Conservation (phyloP, 805 yeast genomes). For the Saccharomycopsis babjevae region DNA sequence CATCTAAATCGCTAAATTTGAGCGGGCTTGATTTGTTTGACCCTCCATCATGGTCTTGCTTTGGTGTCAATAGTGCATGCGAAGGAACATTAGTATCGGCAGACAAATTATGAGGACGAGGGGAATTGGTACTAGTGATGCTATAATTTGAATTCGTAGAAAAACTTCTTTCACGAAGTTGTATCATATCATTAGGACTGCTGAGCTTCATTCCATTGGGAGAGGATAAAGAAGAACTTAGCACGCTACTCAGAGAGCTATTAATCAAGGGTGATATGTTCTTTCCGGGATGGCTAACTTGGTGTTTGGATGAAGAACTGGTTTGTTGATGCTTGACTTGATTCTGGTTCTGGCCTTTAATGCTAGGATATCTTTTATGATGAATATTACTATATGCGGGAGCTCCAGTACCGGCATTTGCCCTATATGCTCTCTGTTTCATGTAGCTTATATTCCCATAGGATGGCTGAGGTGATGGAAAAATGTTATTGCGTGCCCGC, state of each 20-base stretch:
- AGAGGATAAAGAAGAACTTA: neutral
- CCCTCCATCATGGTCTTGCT: neutral
- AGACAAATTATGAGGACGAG: neutral
- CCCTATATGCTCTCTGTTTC: constrained; percentile 8
- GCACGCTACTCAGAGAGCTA: neutral
- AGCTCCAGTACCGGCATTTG: constrained; percentile 4
- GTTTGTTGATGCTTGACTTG: neutral
- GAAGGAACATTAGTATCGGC: neutral
- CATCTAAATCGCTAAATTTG: neutral
- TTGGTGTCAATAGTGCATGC: neutral
- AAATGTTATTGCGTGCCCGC: constrained; percentile 4
- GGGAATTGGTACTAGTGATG: neutral
- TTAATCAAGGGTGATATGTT: neutral
- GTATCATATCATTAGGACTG: neutral
- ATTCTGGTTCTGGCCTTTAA: neutral
- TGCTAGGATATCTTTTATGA: constrained; percentile 9
- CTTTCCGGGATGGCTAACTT: neutral
- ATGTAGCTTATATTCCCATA: constrained; percentile 10
- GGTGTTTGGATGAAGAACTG: neutral
- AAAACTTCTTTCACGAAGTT: neutral
- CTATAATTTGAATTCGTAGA: neutral
- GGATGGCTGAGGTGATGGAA: neutral
- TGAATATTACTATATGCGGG: constrained; percentile 10
- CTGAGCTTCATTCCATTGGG: neutral
- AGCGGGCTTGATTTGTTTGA: neutral